Evolutionary conservation across 371 early-diverging fungal genomes (phyloP).

Genomic region (Globomyces sp.): DNA sequence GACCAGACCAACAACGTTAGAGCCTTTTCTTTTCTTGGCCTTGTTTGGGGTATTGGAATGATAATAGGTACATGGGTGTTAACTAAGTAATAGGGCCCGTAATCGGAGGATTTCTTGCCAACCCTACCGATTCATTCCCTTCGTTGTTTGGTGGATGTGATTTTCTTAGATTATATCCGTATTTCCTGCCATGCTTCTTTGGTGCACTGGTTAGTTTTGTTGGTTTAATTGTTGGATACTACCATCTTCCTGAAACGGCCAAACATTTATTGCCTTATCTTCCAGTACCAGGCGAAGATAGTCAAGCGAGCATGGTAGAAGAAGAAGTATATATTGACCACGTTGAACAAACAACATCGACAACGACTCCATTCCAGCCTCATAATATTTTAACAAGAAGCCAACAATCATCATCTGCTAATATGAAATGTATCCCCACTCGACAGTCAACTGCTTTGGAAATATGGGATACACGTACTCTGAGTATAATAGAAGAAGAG

Average conservation of each 20-base stretch:
- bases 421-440: background rate
- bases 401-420: background rate
- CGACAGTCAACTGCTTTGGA: constrained; percentile 1
- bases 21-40: constrained; percentile 65
- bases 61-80: constrained; percentile 65
- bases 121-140: constrained; percentile 71
- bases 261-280: background rate
- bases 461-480: background rate
- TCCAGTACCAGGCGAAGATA: constrained; percentile 4
- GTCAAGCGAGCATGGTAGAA: background rate
- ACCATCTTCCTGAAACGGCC: constrained; percentile 73
- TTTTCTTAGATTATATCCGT: constrained; percentile 70
- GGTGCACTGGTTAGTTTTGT: constrained; percentile 58
- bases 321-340: background rate
- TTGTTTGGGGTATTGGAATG: constrained; percentile 20
- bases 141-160: constrained; percentile 60
- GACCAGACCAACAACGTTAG: constrained; percentile 70
- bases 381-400: background rate
- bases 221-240: constrained; percentile 64
- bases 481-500: constrained; percentile 1
- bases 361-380: background rate
- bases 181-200: constrained; percentile 80
- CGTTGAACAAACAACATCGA: background rate
- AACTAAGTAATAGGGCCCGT: constrained; percentile 48
- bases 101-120: constrained; percentile 74